Base-by-base conservation (phyloP, 106 monocot genomes). In the Amphibolis antarctica region DNA sequence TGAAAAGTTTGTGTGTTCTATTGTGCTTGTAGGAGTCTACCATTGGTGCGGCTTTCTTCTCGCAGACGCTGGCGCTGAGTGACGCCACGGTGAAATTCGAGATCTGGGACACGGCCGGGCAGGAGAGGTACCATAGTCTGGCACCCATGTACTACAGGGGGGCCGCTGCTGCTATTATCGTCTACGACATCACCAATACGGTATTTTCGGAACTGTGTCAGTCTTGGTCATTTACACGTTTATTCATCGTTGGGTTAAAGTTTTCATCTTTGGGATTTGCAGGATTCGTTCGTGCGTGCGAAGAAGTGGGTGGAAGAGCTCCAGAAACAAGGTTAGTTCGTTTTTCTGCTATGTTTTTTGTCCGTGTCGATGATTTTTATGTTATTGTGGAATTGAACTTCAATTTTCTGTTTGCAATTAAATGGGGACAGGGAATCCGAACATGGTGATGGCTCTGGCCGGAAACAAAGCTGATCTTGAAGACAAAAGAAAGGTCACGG, bases 141-240 rank as follows among this genome's bases (percentile, higher is more conserved):
- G 93, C 93, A 54, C 93, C 93, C 67, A 89, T 93, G 93, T 93
- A 93, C 77, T 94, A 94, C 78, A 65, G 94, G 30, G 94, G 94
- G 9, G 94, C 94, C 0, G 89, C 94, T 14, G 94, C 94, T 5
- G 89, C 94, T 1, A 83, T 94, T 64, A 82, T 94, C 49, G 94
- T 89, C 66, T 94, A 89, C 60, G 94, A 94, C 62, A 89, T 94
- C 69, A 82, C 94, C n/a, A 77, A 67, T 77, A 59, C 59, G 80
- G 89, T 89, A 26, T 24, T 79, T 46, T 63, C 47, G 17, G 46
- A 15, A 46, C 13, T 19, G 6, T 22, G 29, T 4, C 19, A 20
- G 1, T 13, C 62, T 30, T 30, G 14, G 22, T 2, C 0, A 13
- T 59, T 49, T 71, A 20, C 59, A 1, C 42, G 55, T 18, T 21